These are phyloP conservation scores for Hypsizygus ulmarius DNA, from an alignment of 1,284 basidiomycete species.

Conservation along the genomic window DNA sequence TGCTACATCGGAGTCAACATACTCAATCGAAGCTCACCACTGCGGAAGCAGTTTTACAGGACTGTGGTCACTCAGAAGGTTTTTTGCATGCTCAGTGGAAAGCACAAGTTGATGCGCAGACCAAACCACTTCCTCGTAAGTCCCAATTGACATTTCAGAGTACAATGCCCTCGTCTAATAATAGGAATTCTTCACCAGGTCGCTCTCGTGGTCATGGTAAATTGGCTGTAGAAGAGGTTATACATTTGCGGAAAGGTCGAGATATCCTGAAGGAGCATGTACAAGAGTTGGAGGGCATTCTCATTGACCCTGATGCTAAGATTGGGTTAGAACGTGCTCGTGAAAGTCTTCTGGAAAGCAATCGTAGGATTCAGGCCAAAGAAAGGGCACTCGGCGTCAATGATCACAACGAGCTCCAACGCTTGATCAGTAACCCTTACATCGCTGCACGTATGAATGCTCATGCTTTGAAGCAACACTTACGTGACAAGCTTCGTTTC, in stretches of 20 bases:
- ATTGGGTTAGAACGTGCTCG: background rate
- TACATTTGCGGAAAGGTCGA: background rate
- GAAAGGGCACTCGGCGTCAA: background rate
- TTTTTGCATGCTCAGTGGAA: no score
- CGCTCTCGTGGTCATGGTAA: background rate
- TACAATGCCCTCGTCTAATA: no score
- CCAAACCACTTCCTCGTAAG: no score
- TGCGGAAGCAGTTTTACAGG: background rate
- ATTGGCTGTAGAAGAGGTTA: background rate
- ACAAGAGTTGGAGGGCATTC: background rate
- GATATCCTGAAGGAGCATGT: background rate
- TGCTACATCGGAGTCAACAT: background rate
- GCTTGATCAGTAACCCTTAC: background rate
- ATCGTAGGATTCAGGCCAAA: background rate
- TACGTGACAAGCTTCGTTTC: background rate
- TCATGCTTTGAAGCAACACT: background rate
- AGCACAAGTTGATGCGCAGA: no score
- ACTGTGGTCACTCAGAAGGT: no score
- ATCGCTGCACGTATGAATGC: background rate
- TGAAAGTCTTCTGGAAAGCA: background rate
- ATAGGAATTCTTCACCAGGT: background rate
- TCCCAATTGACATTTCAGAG: conserved; percentile 7
- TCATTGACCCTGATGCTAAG: background rate
- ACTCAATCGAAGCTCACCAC: background rate
- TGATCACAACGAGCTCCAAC: background rate